These are phyloP conservation scores for Citeromyces siamensis DNA, from an alignment of 1,139 yeast species.

Conservation along the genomic window DNA sequence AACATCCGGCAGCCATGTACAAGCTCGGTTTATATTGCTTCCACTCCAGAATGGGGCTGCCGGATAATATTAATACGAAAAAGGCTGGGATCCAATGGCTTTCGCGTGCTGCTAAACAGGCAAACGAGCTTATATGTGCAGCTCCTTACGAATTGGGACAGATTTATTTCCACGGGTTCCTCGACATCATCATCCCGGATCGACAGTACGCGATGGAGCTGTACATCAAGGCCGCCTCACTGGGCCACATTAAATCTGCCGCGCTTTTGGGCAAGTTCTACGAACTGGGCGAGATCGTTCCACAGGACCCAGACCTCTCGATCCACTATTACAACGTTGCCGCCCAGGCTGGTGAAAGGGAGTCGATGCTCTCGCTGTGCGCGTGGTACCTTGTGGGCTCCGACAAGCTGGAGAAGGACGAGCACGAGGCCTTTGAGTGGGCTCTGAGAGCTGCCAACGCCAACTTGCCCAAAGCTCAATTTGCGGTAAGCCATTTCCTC, in stretches of 20 bases:
- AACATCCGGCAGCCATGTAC: conserved; percentile 94
- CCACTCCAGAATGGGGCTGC: conserved; percentile 74
- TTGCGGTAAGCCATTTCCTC: conserved; percentile 72
- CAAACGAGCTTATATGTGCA: conserved; percentile 75
- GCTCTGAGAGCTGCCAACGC: conserved; percentile 74
- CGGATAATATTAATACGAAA: conserved; percentile 54
- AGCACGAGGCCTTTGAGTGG: conserved; percentile 89
- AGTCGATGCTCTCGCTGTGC: conserved; percentile 86
- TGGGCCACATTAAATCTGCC: conserved; percentile 77
- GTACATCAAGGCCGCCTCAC: conserved; percentile 80
- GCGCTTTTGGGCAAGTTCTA: conserved; percentile 72
- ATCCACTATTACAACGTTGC: conserved; percentile 92
- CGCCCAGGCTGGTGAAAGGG: conserved; percentile 79
- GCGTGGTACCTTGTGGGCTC: conserved; percentile 96
- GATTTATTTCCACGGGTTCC: conserved; percentile 73
- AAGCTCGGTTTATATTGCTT: conserved; percentile 81
- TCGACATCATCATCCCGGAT: conserved; percentile 81
- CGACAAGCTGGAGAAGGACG: conserved; percentile 67
- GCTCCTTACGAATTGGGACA: conserved; percentile 91
- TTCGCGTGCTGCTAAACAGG: conserved; percentile 73
- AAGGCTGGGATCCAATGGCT: conserved; percentile 91
- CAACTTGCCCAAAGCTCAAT: conserved; percentile 75
- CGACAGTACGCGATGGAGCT: conserved; percentile 75
- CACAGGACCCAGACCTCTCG: conserved; percentile 73
- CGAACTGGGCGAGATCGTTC: conserved; percentile 70